Base-by-base conservation (phyloP, 129 eudicot species). In the Tagetes patula region DNA sequence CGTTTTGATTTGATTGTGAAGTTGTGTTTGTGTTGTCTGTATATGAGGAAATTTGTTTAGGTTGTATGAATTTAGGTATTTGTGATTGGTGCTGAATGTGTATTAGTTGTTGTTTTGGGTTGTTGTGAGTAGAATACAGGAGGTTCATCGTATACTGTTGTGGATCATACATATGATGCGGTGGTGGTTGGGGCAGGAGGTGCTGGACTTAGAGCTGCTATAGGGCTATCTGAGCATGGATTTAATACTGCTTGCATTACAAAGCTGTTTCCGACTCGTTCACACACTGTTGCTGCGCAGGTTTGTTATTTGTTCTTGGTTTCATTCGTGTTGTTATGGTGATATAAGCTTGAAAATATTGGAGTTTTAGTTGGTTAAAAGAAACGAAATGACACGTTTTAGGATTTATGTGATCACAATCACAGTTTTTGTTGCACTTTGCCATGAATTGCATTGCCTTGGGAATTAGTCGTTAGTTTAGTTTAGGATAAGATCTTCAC, bases 131-230 rank as follows among this genome's bases (percentile, higher is more conserved):
- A 74, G 80, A 68, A 20, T 69, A 65, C 82, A 78, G 96, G 78
- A 64, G 50, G 89, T 50, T 36, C 70, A 47, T 85, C 83, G 6
- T 91, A 93, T 61, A 93, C 96, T 1, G 78, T 93, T 45, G 98
- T 93, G 8, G 98, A 94, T 78, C 98, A 94, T 83, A 84, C 96
- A 0, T 94, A 94, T 49, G 98, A 94, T 54, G 98, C 98, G 30
- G 96, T 94, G 30, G 98, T 94, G 74, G 98, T 94, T 1, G 98
- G 98, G 10, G 98, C 98, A 5, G 98, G 98, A n/a, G 98, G 98
- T 33, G 98, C 98, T 8, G 98, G 98, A 38, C 89, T 94, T 45
- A 72, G 98, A 70, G 98, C 98, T 32, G 98, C 98, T 5, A 94
- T 94, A 69, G 98, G 98, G 59, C 59, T 94, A 10, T 94, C 96